phyloP scores from a whole-genome alignment of 2,329 filamentous ascomycete genomes.

The Cadophora malorum region DNA sequence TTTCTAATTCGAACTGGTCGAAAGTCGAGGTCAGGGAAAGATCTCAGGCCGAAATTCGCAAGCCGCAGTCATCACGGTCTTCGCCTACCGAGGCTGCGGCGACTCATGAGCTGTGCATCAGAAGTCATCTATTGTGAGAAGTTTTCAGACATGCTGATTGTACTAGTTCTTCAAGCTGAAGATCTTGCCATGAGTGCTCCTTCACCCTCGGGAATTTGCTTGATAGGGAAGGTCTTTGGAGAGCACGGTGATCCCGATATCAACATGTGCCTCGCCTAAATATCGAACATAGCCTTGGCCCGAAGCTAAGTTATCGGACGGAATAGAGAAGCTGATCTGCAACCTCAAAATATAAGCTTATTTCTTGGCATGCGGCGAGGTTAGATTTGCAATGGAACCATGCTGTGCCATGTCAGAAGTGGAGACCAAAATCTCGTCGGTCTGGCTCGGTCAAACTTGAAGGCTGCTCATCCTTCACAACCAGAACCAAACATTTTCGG shows the following conservation, averaged over 20 bases:
- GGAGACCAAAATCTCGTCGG: background rate
- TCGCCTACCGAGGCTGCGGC: background rate
- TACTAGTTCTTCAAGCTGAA: background rate
- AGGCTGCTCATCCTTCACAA: background rate
- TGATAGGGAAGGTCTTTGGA: background rate
- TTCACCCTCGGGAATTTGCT: background rate
- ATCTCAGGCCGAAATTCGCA: no score
- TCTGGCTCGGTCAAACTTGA: background rate
- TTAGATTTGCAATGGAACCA: background rate
- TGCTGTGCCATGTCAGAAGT: background rate
- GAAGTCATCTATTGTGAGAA: background rate
- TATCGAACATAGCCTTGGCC: background rate
- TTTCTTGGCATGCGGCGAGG: background rate
- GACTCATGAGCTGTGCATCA: background rate
- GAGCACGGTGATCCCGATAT: background rate
- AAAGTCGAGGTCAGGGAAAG: no score
- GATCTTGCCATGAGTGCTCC: background rate
- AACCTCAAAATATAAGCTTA: background rate
- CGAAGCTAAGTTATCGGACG: background rate
- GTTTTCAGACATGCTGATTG: background rate
- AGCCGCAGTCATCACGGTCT: no score
- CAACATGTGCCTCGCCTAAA: background rate
- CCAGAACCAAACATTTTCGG: background rate
- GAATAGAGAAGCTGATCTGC: background rate
- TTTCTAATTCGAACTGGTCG: no score